These are phyloP conservation scores for Sordariomycetes sp. DNA, from an alignment of 2,329 filamentous ascomycete species.

Conservation along the genomic window DNA sequence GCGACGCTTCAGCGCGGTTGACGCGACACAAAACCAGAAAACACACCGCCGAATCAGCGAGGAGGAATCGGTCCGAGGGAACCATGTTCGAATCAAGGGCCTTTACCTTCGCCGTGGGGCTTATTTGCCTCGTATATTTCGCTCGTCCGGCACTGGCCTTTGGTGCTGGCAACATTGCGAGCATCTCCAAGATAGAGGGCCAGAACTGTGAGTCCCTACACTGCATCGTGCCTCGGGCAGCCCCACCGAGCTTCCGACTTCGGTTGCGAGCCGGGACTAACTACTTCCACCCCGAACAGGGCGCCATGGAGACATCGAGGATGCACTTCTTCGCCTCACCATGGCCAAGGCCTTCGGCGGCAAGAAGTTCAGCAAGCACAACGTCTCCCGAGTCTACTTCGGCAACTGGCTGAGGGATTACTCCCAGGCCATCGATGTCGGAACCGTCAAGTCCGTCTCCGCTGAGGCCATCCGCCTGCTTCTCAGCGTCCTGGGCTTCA, in stretches of 20 bases:
- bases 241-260: neutral
- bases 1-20: neutral
- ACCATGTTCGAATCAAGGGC: conserved; percentile 35
- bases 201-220: conserved; percentile 51
- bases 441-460: conserved; percentile 80
- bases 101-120: conserved; percentile 36
- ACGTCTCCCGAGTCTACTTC: conserved; percentile 84
- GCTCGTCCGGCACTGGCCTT: conserved; percentile 62
- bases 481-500: conserved; percentile 78
- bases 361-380: conserved; percentile 82
- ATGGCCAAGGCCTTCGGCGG: conserved; percentile 36
- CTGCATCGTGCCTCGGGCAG: neutral
- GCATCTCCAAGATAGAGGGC: conserved; percentile 67
- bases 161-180: conserved; percentile 79
- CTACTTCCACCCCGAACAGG: conserved; percentile 25
- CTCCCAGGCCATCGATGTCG: conserved; percentile 86
- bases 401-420: conserved; percentile 93
- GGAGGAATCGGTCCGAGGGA: neutral
- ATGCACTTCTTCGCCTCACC: conserved; percentile 64
- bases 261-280: conserved; percentile 5
- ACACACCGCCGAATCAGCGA: neutral
- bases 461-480: conserved; percentile 83
- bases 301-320: conserved; percentile 88
- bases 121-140: conserved; percentile 52
- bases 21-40: neutral